Evolutionary conservation across 2,329 filamentous ascomycete species (phyloP).

Genomic region (Teratosphaeria zuluensis): DNA sequence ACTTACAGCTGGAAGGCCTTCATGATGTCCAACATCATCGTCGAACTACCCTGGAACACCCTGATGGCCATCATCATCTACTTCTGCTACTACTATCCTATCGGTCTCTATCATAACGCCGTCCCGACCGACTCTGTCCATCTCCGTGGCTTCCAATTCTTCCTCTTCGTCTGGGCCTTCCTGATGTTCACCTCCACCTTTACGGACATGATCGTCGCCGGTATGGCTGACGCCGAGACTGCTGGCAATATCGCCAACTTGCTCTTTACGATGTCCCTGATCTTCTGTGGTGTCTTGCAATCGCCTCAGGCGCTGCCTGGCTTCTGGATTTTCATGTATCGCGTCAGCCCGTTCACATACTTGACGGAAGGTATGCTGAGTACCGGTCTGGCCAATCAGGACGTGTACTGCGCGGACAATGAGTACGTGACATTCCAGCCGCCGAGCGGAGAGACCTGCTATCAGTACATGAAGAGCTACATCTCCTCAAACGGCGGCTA

Average conservation of each 20-base stretch:
- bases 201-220: constrained; percentile 65
- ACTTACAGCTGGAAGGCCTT: constrained; percentile 80
- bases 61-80: constrained; percentile 68
- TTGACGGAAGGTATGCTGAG: constrained; percentile 63
- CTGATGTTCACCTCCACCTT: constrained; percentile 65
- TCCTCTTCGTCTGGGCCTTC: constrained; percentile 66
- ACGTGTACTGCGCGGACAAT: constrained; percentile 56
- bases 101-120: constrained; percentile 66
- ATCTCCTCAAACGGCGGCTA: constrained; percentile 25
- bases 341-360: constrained; percentile 70
- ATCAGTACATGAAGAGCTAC: constrained; percentile 29
- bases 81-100: constrained; percentile 77
- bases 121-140: constrained; percentile 48
- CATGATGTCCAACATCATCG: constrained; percentile 71
- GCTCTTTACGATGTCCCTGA: constrained; percentile 60
- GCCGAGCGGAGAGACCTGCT: constrained; percentile 36
- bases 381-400: constrained; percentile 57
- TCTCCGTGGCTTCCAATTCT: constrained; percentile 68
- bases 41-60: constrained; percentile 78
- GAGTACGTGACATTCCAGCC: constrained; percentile 63
- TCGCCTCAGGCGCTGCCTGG: constrained; percentile 52
- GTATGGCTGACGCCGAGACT: constrained; percentile 63
- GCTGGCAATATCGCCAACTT: constrained; percentile 69
- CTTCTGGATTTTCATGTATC: constrained; percentile 76
- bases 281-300: constrained; percentile 64